phyloP scores from a whole-genome alignment of 139 green algal species.

The Tetraselmis chui region DNA sequence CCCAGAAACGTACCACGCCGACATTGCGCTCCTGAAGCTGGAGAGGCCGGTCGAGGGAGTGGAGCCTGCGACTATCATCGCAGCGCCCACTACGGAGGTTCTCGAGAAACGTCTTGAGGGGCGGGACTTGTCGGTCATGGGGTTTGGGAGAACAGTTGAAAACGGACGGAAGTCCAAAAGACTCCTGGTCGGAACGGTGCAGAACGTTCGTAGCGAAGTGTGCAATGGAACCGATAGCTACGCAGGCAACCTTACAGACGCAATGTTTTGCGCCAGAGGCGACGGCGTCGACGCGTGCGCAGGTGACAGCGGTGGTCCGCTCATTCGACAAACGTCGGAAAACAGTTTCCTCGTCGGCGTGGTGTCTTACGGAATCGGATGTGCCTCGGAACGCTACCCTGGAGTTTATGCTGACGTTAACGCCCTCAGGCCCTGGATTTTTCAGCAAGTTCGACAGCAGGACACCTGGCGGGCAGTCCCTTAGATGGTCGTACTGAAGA shows the following conservation, averaged over 20 bases:
- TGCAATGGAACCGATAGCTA: not conserved
- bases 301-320: not conserved
- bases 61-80: not conserved
- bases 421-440: not conserved
- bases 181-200: not conserved
- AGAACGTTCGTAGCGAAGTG: not conserved
- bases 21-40: not conserved
- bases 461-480: not conserved
- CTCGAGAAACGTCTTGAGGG: not conserved
- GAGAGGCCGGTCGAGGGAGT: not conserved
- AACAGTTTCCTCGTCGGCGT: not conserved
- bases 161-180: not conserved
- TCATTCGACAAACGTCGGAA: not conserved
- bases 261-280: not conserved
- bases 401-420: not conserved
- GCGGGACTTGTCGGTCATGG: not conserved
- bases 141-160: not conserved
- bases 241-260: not conserved
- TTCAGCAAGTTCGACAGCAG: not conserved
- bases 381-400: not conserved
- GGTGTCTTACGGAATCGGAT: not conserved
- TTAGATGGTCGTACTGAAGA: too few relatives aligned
- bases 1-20: not conserved
- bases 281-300: not conserved
- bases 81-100: not conserved